Conservation (phyloP, 805 yeast genomes). For the Wickerhamomyces mucosus region DNA sequence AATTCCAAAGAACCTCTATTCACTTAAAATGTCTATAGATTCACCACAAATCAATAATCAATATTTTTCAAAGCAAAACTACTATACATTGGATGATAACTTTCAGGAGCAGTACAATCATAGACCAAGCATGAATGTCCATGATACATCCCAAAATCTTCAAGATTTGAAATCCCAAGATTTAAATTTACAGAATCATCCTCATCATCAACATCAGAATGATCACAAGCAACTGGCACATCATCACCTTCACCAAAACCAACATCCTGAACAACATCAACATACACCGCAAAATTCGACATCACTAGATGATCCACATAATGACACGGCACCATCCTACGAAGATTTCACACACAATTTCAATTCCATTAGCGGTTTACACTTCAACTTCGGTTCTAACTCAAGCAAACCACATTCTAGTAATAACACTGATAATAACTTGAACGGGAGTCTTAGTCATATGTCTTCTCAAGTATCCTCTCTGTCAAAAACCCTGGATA, state of each 20-base stretch:
- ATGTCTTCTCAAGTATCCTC: too few species aligned
- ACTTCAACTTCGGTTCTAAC: constrained; percentile 9
- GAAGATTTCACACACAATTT: constrained; percentile 15
- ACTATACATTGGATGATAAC: constrained; percentile 13
- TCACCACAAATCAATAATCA: not conserved
- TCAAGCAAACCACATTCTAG: constrained; percentile 1
- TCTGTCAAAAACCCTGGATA: too few species aligned
- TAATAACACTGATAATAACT: constrained; percentile 3
- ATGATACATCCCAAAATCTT: constrained; percentile 4
- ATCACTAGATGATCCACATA: not conserved
- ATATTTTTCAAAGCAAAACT: constrained; percentile 11
- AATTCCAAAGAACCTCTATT: too few species aligned
- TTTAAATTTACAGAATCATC: not conserved
- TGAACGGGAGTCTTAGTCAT: not conserved
- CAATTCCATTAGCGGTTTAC: constrained; percentile 13
- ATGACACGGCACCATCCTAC: constrained; percentile 3
- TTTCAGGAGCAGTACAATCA: constrained; percentile 10
- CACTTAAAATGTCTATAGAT: not conserved
- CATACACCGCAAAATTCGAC: not conserved
- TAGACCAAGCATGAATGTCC: constrained; percentile 3
- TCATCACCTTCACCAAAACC: not conserved
- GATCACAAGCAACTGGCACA: constrained; percentile 2
- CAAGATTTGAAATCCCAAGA: constrained; percentile 6
- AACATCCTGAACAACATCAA: not conserved
- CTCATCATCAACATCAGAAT: constrained; percentile 1